Evolutionary conservation across 2,329 filamentous ascomycete species (phyloP).

Genomic region (Claviceps spartinae): DNA sequence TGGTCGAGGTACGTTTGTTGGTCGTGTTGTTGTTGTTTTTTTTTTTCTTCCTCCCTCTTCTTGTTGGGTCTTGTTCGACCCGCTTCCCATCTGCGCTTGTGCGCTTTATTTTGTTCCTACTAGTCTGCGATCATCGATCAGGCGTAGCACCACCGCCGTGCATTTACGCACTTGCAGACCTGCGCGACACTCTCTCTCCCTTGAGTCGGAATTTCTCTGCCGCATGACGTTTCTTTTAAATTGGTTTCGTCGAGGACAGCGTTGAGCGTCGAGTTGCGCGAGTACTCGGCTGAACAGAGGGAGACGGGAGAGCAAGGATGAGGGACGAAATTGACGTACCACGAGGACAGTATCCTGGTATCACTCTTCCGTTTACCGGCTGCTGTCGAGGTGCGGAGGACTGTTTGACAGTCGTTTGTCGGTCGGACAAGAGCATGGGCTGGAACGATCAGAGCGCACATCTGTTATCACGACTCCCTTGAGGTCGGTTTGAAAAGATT

Average conservation of each 20-base stretch:
- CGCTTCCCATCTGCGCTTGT: not conserved
- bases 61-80: not conserved
- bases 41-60: not conserved
- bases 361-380: not conserved
- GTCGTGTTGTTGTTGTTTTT: not conserved
- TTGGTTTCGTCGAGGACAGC: constrained; percentile 1
- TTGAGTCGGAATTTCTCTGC: not conserved
- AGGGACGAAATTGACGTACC: not conserved
- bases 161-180: not conserved
- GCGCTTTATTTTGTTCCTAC: not conserved
- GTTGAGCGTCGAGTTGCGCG: not conserved
- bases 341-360: not conserved
- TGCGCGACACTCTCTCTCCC: not conserved
- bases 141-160: constrained; percentile 1
- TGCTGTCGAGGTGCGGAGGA: constrained; percentile 2
- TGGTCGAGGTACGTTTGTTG: constrained; percentile 22
- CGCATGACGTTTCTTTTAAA: not conserved
- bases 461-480: not conserved
- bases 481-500: not conserved
- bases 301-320: not conserved
- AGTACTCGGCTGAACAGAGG: not conserved
- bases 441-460: not conserved
- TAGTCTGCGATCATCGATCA: constrained; percentile 3
- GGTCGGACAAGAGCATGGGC: not conserved
- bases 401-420: constrained; percentile 2